Evolutionary conservation across 805 yeast genomes (phyloP).

Genomic region (Hemisphaericaspora nanyangensis): DNA sequence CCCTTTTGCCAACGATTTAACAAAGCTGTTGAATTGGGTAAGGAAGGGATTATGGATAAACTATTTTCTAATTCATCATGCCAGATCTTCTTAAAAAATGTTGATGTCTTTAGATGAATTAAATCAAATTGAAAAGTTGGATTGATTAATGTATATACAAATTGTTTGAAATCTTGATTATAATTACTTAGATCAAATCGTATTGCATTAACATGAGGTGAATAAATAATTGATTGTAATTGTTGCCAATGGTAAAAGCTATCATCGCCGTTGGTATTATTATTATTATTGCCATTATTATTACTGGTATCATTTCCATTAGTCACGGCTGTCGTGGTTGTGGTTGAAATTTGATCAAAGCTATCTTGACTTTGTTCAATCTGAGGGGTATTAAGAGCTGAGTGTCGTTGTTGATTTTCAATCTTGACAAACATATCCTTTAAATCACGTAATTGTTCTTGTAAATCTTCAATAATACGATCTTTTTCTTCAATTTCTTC

Average conservation of each 20-base stretch:
- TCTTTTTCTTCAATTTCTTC: conserved; percentile 65
- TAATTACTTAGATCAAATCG: conserved; percentile 45
- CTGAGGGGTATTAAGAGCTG: conserved; percentile 6
- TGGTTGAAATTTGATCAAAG: conserved; percentile 2
- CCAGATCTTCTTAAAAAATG: conserved; percentile 61
- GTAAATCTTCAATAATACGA: conserved; percentile 57
- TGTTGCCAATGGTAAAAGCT: conserved; percentile 12
- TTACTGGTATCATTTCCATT: no score
- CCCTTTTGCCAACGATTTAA: conserved; percentile 42
- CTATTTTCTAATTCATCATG: conserved; percentile 69
- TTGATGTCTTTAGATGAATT: conserved; percentile 44
- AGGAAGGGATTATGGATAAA: conserved; percentile 27
- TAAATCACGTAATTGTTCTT: conserved; percentile 63
- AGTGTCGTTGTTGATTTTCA: conserved; percentile 36
- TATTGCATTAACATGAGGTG: conserved; percentile 33
- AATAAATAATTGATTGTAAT: conserved; percentile 22
- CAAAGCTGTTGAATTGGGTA: conserved; percentile 48
- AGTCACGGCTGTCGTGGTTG: not conserved
- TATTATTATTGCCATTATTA: no score
- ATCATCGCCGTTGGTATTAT: conserved; percentile 1
- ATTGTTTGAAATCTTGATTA: conserved; percentile 40
- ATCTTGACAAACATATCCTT: conserved; percentile 56
- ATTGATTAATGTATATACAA: conserved; percentile 29
- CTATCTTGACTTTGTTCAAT: conserved; percentile 6
- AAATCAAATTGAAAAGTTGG: conserved; percentile 36